Percentiles rank a stretch among this genome's conserved stretches.
Evolutionary conservation across 23 red algal species (phyloP).

Genomic region (Cyanidioschyzon merolae): DNA sequence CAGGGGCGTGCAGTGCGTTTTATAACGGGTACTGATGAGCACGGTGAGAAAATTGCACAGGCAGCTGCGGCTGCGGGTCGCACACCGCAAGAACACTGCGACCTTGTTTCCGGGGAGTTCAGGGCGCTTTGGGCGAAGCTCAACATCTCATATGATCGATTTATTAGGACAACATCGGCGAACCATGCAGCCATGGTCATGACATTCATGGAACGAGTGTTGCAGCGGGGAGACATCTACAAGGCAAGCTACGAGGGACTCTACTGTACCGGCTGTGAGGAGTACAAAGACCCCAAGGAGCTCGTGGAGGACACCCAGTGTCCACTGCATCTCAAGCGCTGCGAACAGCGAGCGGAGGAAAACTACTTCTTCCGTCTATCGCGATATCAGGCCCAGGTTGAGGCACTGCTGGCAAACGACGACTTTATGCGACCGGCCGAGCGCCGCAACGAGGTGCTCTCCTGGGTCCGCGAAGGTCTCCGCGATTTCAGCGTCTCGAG

Average conservation of each 20-base stretch:
- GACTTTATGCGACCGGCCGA: conserved; percentile 58
- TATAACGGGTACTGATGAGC: conserved; percentile 86
- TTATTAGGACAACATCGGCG: conserved; percentile 59
- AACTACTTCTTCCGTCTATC: conserved; percentile 98
- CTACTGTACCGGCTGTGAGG: conserved; percentile 96
- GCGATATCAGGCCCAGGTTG: conserved; percentile 54
- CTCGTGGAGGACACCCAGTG: conserved; percentile 49
- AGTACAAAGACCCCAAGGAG: conserved; percentile 89
- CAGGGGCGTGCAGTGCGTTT: conserved; percentile 26
- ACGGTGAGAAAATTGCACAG: conserved; percentile 89
- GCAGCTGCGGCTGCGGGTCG: conserved; percentile 39
- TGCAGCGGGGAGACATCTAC: conserved; percentile 85
- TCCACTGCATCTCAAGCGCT: conserved; percentile 53
- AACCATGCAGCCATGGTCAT: conserved; percentile 47
- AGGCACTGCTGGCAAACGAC: conserved; percentile 50
- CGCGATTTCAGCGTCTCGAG: conserved; percentile 93
- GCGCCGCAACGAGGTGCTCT: conserved; percentile 84
- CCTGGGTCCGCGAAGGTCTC: conserved; percentile 71
- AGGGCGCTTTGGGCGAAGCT: conserved; percentile 40
- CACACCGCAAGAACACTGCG: conserved; percentile 44
- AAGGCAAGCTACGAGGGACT: conserved; percentile 72
- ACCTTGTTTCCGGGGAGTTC: conserved; percentile 41
- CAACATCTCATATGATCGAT: conserved; percentile 49
- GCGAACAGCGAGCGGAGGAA: conserved; percentile 48
- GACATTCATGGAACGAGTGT: conserved; percentile 65